Conservation (phyloP, 257 asterid species). For the Penstemon davidsonii region DNA sequence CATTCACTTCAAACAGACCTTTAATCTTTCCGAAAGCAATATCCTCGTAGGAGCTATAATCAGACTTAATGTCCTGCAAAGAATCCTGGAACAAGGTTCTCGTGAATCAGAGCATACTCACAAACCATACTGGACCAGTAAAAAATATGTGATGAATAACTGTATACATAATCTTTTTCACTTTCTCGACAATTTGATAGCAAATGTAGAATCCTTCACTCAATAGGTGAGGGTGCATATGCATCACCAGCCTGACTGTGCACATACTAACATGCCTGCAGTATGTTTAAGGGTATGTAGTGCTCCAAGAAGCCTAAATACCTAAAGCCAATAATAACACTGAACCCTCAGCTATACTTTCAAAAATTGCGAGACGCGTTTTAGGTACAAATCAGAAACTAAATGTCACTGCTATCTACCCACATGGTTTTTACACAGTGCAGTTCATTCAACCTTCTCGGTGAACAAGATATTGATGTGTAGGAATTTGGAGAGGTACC, state of each 20-base stretch:
- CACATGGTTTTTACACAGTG: too few relatives aligned
- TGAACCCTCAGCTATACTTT: background rate
- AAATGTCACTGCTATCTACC: too few relatives aligned
- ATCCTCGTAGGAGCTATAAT: constrained; percentile 65
- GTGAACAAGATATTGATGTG: background rate
- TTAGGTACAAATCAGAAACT: background rate
- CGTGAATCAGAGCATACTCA: constrained; percentile 28
- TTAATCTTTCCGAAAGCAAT: constrained; percentile 64
- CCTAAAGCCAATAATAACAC: constrained; percentile 16
- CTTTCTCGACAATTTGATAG: background rate
- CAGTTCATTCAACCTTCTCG: too few relatives aligned
- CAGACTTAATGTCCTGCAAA: constrained; percentile 75
- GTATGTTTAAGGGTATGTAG: constrained; percentile 4
- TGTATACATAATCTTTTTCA: too few relatives aligned
- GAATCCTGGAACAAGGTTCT: constrained; percentile 60
- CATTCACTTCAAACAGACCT: constrained; percentile 48
- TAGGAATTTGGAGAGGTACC: background rate
- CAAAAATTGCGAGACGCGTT: background rate
- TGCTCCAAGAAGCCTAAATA: constrained; percentile 15
- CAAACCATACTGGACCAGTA: constrained; percentile 16
- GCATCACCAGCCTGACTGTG: constrained; percentile 4
- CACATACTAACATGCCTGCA: background rate
- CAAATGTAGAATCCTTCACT: background rate
- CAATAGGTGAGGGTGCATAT: background rate
- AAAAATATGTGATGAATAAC: background rate